Conservation (phyloP, 305 asterid species). For the Fraxinus xanthoxyloides region DNA sequence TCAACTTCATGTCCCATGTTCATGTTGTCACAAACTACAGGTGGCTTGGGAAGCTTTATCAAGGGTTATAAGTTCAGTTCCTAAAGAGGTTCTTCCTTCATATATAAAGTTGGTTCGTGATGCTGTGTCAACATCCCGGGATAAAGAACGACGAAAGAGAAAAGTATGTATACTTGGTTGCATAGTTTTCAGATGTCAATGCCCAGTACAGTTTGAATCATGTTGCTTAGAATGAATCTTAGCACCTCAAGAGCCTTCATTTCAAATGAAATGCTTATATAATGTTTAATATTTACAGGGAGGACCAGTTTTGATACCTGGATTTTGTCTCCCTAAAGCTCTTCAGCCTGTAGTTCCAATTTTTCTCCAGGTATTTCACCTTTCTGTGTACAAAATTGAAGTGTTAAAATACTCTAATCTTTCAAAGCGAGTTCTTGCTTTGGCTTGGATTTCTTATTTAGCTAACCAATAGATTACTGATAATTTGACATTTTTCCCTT, state of each 20-base stretch:
- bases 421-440: not conserved
- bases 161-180: conserved; percentile 39
- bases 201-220: conserved; percentile 9
- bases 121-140: conserved; percentile 95
- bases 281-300: conserved; percentile 50
- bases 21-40: conserved; percentile 39
- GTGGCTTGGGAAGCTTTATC: conserved; percentile 95
- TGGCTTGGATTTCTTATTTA: not conserved
- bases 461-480: not conserved
- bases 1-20: conserved; percentile 15
- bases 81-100: conserved; percentile 90
- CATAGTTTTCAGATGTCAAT: conserved; percentile 20
- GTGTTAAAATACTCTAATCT: not conserved
- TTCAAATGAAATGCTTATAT: conserved; percentile 13
- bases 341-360: conserved; percentile 91
- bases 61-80: conserved; percentile 78
- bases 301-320: conserved; percentile 89
- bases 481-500: not conserved
- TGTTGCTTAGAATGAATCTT: not conserved
- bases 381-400: not conserved
- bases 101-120: conserved; percentile 94
- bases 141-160: conserved; percentile 92
- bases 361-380: conserved; percentile 75
- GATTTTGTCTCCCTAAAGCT: conserved; percentile 95
- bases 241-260: not conserved